These are phyloP conservation scores for Plantago ovata DNA, from an alignment of 257 asterid species.

Conservation along the genomic window DNA sequence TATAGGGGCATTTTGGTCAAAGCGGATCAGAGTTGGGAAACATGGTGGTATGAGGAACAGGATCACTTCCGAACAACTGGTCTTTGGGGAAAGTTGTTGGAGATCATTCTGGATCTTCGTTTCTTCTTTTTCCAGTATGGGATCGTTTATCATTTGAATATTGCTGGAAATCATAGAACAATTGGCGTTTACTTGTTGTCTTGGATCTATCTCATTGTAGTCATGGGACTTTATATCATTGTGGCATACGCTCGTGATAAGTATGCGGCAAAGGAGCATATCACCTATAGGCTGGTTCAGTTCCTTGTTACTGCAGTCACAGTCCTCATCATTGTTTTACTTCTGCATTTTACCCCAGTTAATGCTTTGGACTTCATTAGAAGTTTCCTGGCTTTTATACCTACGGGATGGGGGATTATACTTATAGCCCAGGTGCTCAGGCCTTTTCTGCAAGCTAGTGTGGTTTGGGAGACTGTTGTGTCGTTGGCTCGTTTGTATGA, in stretches of 20 bases:
- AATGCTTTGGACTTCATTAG: constrained; percentile 47
- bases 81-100: constrained; percentile 90
- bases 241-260: constrained; percentile 75
- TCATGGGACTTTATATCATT: constrained; percentile 49
- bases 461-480: constrained; percentile 88
- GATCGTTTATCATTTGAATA: constrained; percentile 74
- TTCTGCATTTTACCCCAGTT: constrained; percentile 47
- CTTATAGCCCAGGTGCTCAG: constrained; percentile 86
- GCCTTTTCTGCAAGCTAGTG: constrained; percentile 73
- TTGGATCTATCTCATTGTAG: constrained; percentile 65
- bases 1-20: constrained; percentile 68
- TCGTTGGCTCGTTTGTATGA: constrained; percentile 87
- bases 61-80: constrained; percentile 91
- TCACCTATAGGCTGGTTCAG: constrained; percentile 78
- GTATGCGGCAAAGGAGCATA: constrained; percentile 66
- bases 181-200: constrained; percentile 82
- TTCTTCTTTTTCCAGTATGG: constrained; percentile 97
- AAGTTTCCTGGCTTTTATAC: constrained; percentile 84
- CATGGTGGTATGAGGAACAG: constrained; percentile 97
- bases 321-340: constrained; percentile 41
- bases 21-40: constrained; percentile 90
- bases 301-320: constrained; percentile 54
- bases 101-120: constrained; percentile 82
- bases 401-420: constrained; percentile 97
- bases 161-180: constrained; percentile 38